Conservation (phyloP, 164 flowering plant species). For the Malania oleifera region DNA sequence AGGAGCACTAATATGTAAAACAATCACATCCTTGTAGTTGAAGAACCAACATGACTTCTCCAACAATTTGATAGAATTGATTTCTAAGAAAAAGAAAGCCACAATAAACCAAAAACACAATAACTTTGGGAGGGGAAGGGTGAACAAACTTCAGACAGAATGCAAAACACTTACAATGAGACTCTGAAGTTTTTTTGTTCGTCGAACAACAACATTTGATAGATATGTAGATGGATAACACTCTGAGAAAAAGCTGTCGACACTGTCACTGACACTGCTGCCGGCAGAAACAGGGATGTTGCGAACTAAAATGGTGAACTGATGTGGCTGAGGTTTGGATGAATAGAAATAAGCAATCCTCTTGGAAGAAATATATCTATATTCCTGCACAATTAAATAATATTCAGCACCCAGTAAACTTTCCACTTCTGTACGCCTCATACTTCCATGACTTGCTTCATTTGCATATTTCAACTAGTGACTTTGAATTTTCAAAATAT, state of each 20-base stretch:
- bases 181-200: constrained; percentile 53
- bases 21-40: too few relatives aligned
- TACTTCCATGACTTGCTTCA: not conserved
- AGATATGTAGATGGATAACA: constrained; percentile 72
- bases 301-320: constrained; percentile 81
- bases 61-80: too few relatives aligned
- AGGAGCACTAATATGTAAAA: too few relatives aligned
- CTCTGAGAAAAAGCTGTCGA: constrained; percentile 69
- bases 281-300: constrained; percentile 58
- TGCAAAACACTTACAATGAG: constrained; percentile 56
- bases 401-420: constrained; percentile 2
- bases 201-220: constrained; percentile 65
- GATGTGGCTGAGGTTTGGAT: constrained; percentile 81
- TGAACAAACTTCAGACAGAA: not conserved
- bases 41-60: too few relatives aligned
- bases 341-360: constrained; percentile 63
- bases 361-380: constrained; percentile 54
- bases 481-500: too few relatives aligned
- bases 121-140: not conserved
- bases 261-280: constrained; percentile 51
- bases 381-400: constrained; percentile 63
- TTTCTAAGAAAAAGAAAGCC: not conserved
- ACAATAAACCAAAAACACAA: not conserved
- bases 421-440: not conserved
- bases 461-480: not conserved